These are phyloP conservation scores for Ogataea allantospora DNA, from an alignment of 805 yeast genomes.

Conservation along the genomic window DNA sequence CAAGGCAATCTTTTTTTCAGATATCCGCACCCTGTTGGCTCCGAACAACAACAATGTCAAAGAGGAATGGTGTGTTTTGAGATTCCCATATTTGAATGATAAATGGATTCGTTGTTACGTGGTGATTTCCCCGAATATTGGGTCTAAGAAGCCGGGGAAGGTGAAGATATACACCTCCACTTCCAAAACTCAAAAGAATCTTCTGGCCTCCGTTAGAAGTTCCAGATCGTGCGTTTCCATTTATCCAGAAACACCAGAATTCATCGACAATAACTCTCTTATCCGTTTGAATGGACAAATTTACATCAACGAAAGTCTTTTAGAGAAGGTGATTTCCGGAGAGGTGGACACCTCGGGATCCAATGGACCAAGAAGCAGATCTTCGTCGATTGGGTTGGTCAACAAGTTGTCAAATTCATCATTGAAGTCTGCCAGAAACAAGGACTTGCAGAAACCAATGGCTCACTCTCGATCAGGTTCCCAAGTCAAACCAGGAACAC, in stretches of 20 bases:
- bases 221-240: slow-evolving; percentile 51
- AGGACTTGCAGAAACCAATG: slow-evolving; percentile 14
- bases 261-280: slow-evolving; percentile 56
- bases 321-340: slow-evolving; percentile 23
- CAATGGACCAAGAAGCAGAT: slow-evolving; percentile 25
- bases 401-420: slow-evolving; percentile 32
- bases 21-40: slow-evolving; percentile 56
- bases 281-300: slow-evolving; percentile 57
- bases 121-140: slow-evolving; percentile 47
- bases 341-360: slow-evolving; percentile 21
- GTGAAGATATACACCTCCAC: slow-evolving; percentile 53
- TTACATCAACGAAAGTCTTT: slow-evolving; percentile 40
- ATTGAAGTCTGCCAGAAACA: slow-evolving; percentile 18
- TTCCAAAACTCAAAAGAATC: slow-evolving; percentile 47
- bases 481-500: slow-evolving; percentile 1
- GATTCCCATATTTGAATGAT: slow-evolving; percentile 56
- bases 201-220: slow-evolving; percentile 48
- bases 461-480: slow-evolving; percentile 22
- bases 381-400: slow-evolving; percentile 26
- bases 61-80: slow-evolving; percentile 61
- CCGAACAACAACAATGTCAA: slow-evolving; percentile 45
- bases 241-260: slow-evolving; percentile 55
- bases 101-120: slow-evolving; percentile 59
- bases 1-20: slow-evolving; percentile 55
- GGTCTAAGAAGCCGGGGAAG: slow-evolving; percentile 43